Evolutionary conservation across 1,139 yeast genomes (phyloP).

Genomic region (Magnusiomyces suaveolens): DNA sequence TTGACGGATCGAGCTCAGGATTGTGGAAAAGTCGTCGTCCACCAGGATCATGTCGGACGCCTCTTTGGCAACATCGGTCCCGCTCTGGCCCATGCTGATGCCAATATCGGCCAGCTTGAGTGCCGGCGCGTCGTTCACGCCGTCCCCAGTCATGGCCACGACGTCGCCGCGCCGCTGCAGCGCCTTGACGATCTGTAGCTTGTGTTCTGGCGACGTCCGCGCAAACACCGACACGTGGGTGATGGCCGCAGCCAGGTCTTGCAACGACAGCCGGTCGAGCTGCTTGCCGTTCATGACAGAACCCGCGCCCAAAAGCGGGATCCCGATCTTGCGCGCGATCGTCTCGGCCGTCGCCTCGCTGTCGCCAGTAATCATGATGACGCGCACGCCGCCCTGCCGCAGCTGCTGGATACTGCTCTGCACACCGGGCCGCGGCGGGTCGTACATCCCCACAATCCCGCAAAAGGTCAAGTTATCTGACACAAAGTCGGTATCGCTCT

Average conservation of each 20-base stretch:
- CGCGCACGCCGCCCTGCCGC: slow-evolving; percentile 87
- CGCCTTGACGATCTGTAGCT: slow-evolving; percentile 82
- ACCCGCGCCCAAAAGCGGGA: slow-evolving; percentile 47
- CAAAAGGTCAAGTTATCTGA: slow-evolving; percentile 56
- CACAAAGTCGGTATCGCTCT: background rate
- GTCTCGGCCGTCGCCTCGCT: slow-evolving; percentile 85
- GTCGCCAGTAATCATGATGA: slow-evolving; percentile 96
- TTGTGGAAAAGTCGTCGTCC: slow-evolving; percentile 92
- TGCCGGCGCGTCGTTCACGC: slow-evolving; percentile 99
- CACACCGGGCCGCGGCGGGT: slow-evolving; percentile 89
- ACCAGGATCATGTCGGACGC: slow-evolving; percentile 97
- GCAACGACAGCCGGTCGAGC: slow-evolving; percentile 60
- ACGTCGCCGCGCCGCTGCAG: slow-evolving; percentile 87
- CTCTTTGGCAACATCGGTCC: slow-evolving; percentile 97
- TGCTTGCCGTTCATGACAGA: slow-evolving; percentile 78
- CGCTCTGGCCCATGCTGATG: slow-evolving; percentile 92
- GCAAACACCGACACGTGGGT: slow-evolving; percentile 86
- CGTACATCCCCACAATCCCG: slow-evolving; percentile 90
- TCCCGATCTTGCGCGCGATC: slow-evolving; percentile 86
- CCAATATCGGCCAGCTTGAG: slow-evolving; percentile 94
- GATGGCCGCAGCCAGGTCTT: slow-evolving; percentile 61
- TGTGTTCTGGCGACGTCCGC: slow-evolving; percentile 94
- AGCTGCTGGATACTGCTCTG: slow-evolving; percentile 59
- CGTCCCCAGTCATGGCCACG: slow-evolving; percentile 99
- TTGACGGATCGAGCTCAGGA: slow-evolving; percentile 84